Conservation (phyloP, 345 rosid genomes). For the Barbarea vulgaris region DNA sequence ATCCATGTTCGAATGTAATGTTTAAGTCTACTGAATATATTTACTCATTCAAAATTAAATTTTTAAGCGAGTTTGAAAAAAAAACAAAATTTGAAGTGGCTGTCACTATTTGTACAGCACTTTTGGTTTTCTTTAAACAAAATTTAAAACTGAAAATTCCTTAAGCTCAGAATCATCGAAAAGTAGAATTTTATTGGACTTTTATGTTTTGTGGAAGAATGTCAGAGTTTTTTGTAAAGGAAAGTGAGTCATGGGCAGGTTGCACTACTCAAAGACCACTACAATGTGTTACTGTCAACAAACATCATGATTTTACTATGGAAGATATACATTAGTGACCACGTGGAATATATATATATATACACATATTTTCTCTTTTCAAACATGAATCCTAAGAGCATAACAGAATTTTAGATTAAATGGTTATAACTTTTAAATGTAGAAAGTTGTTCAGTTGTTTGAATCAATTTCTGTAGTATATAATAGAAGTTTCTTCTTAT, state of each 20-base stretch:
- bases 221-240: slow-evolving; percentile 24
- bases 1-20: neutral
- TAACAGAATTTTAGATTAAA: neutral
- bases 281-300: slow-evolving; percentile 32
- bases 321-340: slow-evolving; percentile 13
- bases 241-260: slow-evolving; percentile 42
- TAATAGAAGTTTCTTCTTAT: neutral
- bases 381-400: slow-evolving; percentile 11
- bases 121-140: neutral
- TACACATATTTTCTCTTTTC: neutral
- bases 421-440: neutral
- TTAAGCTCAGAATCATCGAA: slow-evolving; percentile 13
- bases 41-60: neutral
- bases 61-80: neutral
- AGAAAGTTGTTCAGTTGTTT: neutral
- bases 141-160: neutral
- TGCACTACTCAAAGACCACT: slow-evolving; percentile 45
- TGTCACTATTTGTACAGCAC: slow-evolving; percentile 20
- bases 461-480: neutral
- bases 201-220: slow-evolving; percentile 36
- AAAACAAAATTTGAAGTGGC: neutral
- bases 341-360: neutral
- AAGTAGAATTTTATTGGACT: slow-evolving; percentile 26
- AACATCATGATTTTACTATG: slow-evolving; percentile 38
- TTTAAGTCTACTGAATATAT: neutral